Percentiles rank a stretch among this genome's conserved stretches.
Conservation (phyloP, 495 filamentous ascomycete species). For the Xylaria telfairii region DNA sequence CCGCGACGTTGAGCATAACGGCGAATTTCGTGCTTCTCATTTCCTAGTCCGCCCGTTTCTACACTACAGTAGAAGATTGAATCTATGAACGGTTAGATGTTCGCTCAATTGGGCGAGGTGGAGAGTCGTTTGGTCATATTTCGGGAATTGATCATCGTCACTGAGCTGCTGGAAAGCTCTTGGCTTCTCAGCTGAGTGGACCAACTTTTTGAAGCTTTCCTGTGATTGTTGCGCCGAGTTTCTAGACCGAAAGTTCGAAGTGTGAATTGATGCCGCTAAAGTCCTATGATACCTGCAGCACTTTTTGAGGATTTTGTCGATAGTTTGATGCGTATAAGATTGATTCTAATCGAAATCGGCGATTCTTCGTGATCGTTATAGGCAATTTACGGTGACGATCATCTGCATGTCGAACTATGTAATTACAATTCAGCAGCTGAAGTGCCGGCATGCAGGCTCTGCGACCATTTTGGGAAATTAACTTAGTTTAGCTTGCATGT, state of each 20-base stretch:
- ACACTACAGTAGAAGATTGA: not conserved
- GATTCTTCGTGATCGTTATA: not conserved
- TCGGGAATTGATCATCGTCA: slow-evolving; percentile 13
- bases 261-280: not conserved
- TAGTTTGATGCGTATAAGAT: slow-evolving; percentile 17
- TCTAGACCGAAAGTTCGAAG: not conserved
- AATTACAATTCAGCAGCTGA: slow-evolving; percentile 14
- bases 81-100: not conserved
- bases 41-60: not conserved
- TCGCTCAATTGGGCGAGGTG: not conserved
- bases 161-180: slow-evolving; percentile 1
- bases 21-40: slow-evolving; percentile 3
- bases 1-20: slow-evolving; percentile 8
- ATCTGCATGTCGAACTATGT: not conserved
- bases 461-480: not conserved
- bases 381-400: slow-evolving; percentile 4
- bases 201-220: not conserved
- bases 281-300: not conserved
- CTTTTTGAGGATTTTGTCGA: not conserved
- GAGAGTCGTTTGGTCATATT: not conserved
- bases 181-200: not conserved
- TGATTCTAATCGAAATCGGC: not conserved
- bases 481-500: not conserved
- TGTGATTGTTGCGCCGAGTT: not conserved
- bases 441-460: slow-evolving; percentile 1